Percentiles rank a stretch among this genome's conserved stretches.
Evolutionary conservation across 768 basidiomycete genomes (phyloP).

Genomic region (Psilocybe cyanescens): DNA sequence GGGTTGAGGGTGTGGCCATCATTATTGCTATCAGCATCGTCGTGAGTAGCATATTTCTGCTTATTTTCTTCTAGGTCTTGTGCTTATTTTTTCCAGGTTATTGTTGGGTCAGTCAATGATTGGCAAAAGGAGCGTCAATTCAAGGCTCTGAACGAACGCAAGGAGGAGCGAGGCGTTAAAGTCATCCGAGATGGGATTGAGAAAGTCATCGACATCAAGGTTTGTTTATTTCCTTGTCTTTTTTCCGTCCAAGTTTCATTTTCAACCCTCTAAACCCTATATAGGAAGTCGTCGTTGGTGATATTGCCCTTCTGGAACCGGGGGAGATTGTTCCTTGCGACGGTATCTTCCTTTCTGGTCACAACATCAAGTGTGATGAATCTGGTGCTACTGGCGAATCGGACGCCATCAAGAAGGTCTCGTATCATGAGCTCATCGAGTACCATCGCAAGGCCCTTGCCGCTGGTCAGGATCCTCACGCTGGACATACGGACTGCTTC

Average conservation of each 20-base stretch:
- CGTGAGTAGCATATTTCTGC: conserved; percentile 41
- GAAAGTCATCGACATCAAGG: conserved; percentile 81
- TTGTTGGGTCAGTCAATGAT: conserved; percentile 95
- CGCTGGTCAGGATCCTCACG: conserved; percentile 31
- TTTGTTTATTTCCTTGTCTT: conserved; percentile 26
- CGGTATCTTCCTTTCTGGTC: conserved; percentile 90
- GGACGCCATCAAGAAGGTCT: conserved; percentile 88
- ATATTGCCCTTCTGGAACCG: conserved; percentile 89
- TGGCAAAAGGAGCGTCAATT: conserved; percentile 99
- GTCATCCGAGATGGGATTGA: conserved; percentile 77
- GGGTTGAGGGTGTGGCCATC: conserved; percentile 94
- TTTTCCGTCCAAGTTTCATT: conserved; percentile 1
- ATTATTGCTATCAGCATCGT: conserved; percentile 78
- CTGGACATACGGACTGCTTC: conserved; percentile 86
- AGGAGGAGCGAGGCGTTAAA: conserved; percentile 91
- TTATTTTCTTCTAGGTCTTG: not conserved
- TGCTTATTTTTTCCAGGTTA: conserved; percentile 43
- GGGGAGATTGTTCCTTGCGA: conserved; percentile 97
- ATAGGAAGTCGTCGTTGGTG: conserved; percentile 92
- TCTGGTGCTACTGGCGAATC: conserved; percentile 96
- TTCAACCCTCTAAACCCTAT: conserved; percentile 21
- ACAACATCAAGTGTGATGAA: conserved; percentile 96
- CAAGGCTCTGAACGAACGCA: conserved; percentile 87
- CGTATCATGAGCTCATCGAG: conserved; percentile 75
- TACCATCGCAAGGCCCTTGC: conserved; percentile 39